A percentile compares a stretch with the other conserved stretches of the same genome.
Conservation (phyloP, 768 basidiomycete species). For the Gelatoporia subvermispora region DNA sequence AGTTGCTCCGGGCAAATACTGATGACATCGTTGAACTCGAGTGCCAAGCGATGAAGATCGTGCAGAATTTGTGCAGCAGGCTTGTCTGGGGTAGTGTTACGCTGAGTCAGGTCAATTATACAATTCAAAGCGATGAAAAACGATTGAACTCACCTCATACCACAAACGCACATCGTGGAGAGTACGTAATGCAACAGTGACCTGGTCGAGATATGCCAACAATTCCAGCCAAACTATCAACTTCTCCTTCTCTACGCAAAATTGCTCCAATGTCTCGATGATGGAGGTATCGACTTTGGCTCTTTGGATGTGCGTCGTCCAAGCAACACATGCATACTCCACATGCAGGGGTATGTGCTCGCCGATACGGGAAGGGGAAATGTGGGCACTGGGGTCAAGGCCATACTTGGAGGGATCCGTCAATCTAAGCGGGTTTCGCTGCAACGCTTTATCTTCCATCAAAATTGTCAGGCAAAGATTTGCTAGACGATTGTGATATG, state of each 20-base stretch:
- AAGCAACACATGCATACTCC: neutral
- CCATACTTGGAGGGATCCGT: neutral
- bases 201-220: neutral
- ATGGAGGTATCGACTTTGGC: neutral
- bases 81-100: neutral
- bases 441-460: neutral
- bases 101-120: neutral
- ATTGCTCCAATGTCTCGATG: neutral
- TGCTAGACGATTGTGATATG: neutral
- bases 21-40: neutral
- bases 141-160: neutral
- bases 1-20: neutral
- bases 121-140: neutral
- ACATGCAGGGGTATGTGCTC: neutral
- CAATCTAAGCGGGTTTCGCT: neutral
- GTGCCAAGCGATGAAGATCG: neutral
- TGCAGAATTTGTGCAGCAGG: neutral
- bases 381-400: too few relatives aligned
- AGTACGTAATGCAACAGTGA: neutral
- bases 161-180: neutral
- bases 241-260: neutral
- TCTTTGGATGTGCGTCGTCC: neutral
- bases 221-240: neutral
- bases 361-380: too few relatives aligned
- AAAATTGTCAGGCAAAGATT: neutral